These are phyloP conservation scores for Aspergillus brunneoviolaceus DNA, from an alignment of 2,329 filamentous ascomycete species.

Conservation along the genomic window DNA sequence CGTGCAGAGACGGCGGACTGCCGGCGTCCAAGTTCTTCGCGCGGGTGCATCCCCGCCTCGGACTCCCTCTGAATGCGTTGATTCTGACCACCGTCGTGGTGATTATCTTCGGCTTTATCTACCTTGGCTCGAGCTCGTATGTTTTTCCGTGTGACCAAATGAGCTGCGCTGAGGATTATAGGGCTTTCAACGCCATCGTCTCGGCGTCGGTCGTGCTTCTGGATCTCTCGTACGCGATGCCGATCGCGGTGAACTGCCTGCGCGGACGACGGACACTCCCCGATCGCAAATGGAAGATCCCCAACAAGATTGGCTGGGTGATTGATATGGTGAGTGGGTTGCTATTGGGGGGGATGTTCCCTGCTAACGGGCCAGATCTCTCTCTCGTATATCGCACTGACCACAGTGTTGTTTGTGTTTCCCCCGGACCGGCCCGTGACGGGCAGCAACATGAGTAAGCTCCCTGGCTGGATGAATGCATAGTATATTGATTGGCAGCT, in stretches of 20 bases:
- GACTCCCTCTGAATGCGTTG: conserved; percentile 65
- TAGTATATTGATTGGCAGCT: too few relatives aligned
- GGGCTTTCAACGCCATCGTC: conserved; percentile 70
- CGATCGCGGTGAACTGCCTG: conserved; percentile 66
- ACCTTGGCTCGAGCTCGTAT: conserved; percentile 58
- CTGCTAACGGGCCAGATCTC: conserved; percentile 41
- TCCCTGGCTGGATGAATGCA: not conserved
- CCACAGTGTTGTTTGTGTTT: conserved; percentile 72
- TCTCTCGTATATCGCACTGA: conserved; percentile 64
- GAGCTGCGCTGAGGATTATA: conserved; percentile 24
- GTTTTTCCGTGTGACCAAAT: not conserved
- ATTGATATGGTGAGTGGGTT: conserved; percentile 51
- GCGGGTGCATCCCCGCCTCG: conserved; percentile 59
- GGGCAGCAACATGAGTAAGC: conserved; percentile 65
- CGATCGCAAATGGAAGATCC: conserved; percentile 57
- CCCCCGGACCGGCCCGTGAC: conserved; percentile 66
- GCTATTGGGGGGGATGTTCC: not conserved
- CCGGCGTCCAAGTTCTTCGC: conserved; percentile 61
- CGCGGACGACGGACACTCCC: conserved; percentile 65
- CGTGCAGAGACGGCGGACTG: conserved; percentile 60
- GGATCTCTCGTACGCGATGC: conserved; percentile 71
- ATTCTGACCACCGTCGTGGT: conserved; percentile 60
- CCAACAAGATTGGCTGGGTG: conserved; percentile 57
- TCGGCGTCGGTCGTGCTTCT: conserved; percentile 70
- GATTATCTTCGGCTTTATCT: conserved; percentile 67